Percentiles rank a stretch among this genome's conserved stretches.
Evolutionary conservation across 306 rosid species (phyloP).

Genomic region (Prunus mume): DNA sequence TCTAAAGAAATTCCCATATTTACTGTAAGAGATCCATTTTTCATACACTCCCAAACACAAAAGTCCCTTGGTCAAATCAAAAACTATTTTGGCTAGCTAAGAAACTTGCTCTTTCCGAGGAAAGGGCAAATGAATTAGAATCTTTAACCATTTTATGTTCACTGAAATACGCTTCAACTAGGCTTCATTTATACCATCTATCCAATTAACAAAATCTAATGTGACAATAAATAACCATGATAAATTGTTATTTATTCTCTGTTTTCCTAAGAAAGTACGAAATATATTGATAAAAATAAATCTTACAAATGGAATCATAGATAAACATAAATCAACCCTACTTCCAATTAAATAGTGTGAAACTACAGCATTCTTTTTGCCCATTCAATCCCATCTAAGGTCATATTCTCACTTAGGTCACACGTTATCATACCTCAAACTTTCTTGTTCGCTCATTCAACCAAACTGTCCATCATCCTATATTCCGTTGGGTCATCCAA

Average conservation of each 20-base stretch:
- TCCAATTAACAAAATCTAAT: too few species aligned
- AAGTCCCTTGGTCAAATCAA: too few species aligned
- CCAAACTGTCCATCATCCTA: background rate
- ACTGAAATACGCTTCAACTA: too few species aligned
- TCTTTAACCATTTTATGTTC: too few species aligned
- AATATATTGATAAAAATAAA: background rate
- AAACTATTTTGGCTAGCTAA: too few species aligned
- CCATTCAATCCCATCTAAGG: background rate
- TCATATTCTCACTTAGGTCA: background rate
- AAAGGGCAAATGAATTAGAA: too few species aligned
- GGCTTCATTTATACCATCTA: too few species aligned
- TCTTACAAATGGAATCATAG: background rate
- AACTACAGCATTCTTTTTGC: background rate
- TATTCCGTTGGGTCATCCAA: background rate
- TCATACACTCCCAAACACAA: too few species aligned
- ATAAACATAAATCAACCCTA: background rate
- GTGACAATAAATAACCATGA: background rate
- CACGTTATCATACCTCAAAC: background rate
- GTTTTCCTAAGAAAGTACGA: background rate
- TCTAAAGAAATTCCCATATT: too few species aligned
- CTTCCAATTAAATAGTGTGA: background rate
- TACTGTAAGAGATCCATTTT: too few species aligned
- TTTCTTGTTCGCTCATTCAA: background rate
- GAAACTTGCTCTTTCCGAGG: too few species aligned
- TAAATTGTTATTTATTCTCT: background rate